phyloP scores from a whole-genome alignment of 1,284 basidiomycete species.

The Ceratobasidium theobromae region DNA sequence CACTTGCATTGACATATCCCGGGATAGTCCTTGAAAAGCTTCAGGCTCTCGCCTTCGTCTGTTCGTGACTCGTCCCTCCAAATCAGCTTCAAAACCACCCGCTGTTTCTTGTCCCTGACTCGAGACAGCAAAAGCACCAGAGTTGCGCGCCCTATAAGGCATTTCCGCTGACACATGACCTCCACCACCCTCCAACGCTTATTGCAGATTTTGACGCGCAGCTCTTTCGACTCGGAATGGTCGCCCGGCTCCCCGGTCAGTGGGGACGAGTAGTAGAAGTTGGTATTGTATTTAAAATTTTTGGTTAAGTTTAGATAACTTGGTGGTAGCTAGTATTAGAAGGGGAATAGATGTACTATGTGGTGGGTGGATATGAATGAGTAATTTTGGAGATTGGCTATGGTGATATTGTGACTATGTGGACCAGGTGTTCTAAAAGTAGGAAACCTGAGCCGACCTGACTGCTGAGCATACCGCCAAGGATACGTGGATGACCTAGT shows the following conservation, averaged over 20 bases:
- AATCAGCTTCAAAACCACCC: neutral
- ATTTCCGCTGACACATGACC: conserved; percentile 2
- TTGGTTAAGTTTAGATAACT: neutral
- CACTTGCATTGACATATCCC: conserved; percentile 11
- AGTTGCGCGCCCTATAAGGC: conserved; percentile 5
- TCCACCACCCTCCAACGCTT: neutral
- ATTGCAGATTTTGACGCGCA: conserved; percentile 1
- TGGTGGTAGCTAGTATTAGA: neutral
- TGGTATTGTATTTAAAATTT: neutral
- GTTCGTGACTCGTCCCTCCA: neutral
- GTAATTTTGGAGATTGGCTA: too few species aligned
- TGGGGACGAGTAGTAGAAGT: neutral
- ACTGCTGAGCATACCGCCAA: too few species aligned
- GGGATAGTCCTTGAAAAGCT: neutral
- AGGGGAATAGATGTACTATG: too few species aligned
- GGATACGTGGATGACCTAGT: too few species aligned
- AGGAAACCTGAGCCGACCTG: too few species aligned
- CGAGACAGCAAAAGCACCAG: neutral
- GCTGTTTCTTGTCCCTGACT: neutral
- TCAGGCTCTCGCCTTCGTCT: conserved; percentile 1
- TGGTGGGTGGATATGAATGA: too few species aligned
- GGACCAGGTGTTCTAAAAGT: too few species aligned
- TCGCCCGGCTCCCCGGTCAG: neutral
- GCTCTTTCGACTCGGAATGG: neutral
- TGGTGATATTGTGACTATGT: too few species aligned